Evolutionary conservation across 2,329 filamentous ascomycete genomes (phyloP), one percentile per base, ranked within the genome.

Genomic region (Elsinoe ampelina): DNA sequence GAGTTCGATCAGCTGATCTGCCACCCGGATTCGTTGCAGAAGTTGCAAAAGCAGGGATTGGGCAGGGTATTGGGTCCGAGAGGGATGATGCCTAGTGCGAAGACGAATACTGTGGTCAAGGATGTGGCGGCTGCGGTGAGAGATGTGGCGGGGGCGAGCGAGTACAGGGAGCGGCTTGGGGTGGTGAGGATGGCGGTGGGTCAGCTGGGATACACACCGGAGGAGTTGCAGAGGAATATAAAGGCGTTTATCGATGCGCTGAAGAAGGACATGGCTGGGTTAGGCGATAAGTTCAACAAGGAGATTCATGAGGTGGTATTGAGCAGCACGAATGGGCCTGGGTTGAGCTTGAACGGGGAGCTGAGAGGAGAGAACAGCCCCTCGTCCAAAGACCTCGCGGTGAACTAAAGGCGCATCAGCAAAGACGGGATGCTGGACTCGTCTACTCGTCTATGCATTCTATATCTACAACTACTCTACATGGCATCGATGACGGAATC

Each of bases 1-100:
- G 81, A 89, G 22, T 98, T 97, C 69, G 93, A 97, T 70, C 80
- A 88, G 57, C 86, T 90, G 61, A 83, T 98, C 64, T 95, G 89
- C 73, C 91, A 96, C 71, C 78, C 80, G 52, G 83, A 88, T 64
- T 90, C 85, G 63, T 77, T 93, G 63, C 79, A 80, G 54, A 89
- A 87, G 57, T 75, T 98, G 66, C 86, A 85, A 69, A 91, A 93
- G 75, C 86, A 90, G 35, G 82, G 81, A 0, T 71, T 98, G 61
- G 92, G 87, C 61, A 81, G 85, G 62, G 80, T 95, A 42, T 77
- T 98, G 17, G 93, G 93, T 66, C 93, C 95, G 45, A 85, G 82
- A 71, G 91, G 91, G 2, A 72, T 98, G 67, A 97, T 98, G 93
- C 93, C 93, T 5, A 95, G 82, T 69, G 75, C 80, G 59, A 95